Evolutionary conservation across 2,329 filamentous ascomycete species (phyloP).

Genomic region (Cladosporium sp.): DNA sequence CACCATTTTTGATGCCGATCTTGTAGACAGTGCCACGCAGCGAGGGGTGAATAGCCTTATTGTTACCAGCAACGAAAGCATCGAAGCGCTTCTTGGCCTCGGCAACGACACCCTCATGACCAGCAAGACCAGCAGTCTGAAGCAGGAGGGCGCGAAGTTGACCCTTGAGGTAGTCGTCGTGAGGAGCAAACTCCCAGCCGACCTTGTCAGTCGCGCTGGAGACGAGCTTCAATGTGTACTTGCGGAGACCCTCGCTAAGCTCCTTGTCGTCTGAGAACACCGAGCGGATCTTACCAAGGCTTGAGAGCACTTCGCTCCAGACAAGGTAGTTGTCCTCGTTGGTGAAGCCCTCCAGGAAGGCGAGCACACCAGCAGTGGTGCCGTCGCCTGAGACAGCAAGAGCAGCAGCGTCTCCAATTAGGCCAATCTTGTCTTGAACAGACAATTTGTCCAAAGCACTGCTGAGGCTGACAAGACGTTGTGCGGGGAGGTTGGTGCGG

Average conservation of each 20-base stretch:
- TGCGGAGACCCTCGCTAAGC: slow-evolving; percentile 68
- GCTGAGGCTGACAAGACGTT: slow-evolving; percentile 74
- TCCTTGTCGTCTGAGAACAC: slow-evolving; percentile 74
- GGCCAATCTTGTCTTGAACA: slow-evolving; percentile 85
- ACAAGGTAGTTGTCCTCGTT: slow-evolving; percentile 81
- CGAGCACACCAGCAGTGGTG: slow-evolving; percentile 74
- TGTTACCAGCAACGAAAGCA: slow-evolving; percentile 67
- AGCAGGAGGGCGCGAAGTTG: slow-evolving; percentile 82
- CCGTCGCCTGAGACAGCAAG: slow-evolving; percentile 83
- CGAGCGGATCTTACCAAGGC: slow-evolving; percentile 72
- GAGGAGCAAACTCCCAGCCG: slow-evolving; percentile 76
- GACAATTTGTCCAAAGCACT: slow-evolving; percentile 70
- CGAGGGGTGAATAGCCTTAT: slow-evolving; percentile 71
- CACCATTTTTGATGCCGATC: slow-evolving; percentile 70
- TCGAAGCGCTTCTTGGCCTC: slow-evolving; percentile 78
- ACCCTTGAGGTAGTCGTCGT: slow-evolving; percentile 76
- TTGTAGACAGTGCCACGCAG: slow-evolving; percentile 77
- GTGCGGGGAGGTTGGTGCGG: slow-evolving; percentile 87
- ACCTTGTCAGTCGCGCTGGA: slow-evolving; percentile 70
- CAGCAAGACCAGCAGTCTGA: slow-evolving; percentile 66
- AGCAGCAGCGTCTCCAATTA: slow-evolving; percentile 84
- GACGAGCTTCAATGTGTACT: slow-evolving; percentile 74
- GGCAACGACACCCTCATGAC: slow-evolving; percentile 65
- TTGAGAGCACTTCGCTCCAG: slow-evolving; percentile 79
- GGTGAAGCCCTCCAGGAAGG: slow-evolving; percentile 79